Evolutionary conservation across 2,329 filamentous ascomycete species (phyloP), one percentile per base, ranked within the genome.

Genomic region (Neonectria ditissima): DNA sequence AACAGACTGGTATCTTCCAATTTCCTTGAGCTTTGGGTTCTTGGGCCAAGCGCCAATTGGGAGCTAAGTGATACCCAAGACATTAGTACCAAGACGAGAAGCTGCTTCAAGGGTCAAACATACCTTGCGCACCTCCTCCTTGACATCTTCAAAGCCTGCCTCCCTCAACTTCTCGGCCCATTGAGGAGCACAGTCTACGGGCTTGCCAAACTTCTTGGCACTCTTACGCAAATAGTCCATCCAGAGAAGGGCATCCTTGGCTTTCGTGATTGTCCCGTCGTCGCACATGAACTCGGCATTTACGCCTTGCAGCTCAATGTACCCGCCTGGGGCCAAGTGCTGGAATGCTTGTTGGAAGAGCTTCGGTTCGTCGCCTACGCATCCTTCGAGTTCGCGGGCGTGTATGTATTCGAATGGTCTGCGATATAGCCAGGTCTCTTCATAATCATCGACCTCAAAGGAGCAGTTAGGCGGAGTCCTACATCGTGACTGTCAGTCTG

Each of bases 361-460:
- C 13, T 59, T 58, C 2, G 67, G 65, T 65, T 67, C 71, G 63
- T 75, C 67, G 34, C 69, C 69, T 48, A 79, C 73, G 37, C 73
- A 69, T n/a, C 73, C 76, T n/a, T 68, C 66, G 50, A 79, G 70
- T 58, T 70, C 74, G 2, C 77, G 73, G 34, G 74, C 68, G 65
- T 78, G 76, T 43, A 79, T 75, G 63, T 66, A 77, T 55, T 74
- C 73, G 50, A 72, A 74, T 34, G 63, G 50, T 14, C 59, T 48
- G 1, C 50, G 58, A 52, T 70, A 55, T n/a, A 16, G 54, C 87
- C 87, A 89, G 3, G 84, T 79, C 47, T 84, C 80, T 70, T 88
- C 84, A 26, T 82, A 79, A 69, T 89, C 86, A 70, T 89, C 86
- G 9, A 89, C 80, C 45, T 87, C 74, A 72, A 88, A 89, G 10